Conservation (phyloP, 805 yeast species). For the Kluyveromyces wickerhamii region DNA sequence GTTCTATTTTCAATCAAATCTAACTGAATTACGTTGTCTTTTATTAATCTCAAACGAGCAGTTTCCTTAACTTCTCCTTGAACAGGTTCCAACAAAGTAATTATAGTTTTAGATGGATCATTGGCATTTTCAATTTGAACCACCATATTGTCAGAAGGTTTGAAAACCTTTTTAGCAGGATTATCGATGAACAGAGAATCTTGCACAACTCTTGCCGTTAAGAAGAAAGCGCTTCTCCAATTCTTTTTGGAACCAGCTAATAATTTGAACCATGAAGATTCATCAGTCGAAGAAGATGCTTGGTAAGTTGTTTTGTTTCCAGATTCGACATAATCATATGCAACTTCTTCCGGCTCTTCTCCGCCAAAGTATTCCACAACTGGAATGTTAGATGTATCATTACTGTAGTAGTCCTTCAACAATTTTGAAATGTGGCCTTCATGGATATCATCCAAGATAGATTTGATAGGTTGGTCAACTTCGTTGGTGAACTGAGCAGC, state of each 20-base stretch:
- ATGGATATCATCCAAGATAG: slow-evolving; percentile 81
- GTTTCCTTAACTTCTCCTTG: slow-evolving; percentile 65
- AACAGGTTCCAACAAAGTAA: slow-evolving; percentile 61
- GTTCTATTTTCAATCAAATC: slow-evolving; percentile 83
- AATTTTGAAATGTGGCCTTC: slow-evolving; percentile 76
- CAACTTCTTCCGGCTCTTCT: slow-evolving; percentile 38
- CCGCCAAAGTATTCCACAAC: slow-evolving; percentile 86
- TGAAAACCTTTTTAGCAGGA: slow-evolving; percentile 71
- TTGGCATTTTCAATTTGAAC: slow-evolving; percentile 52
- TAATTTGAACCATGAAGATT: slow-evolving; percentile 62
- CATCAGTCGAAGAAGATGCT: slow-evolving; percentile 31
- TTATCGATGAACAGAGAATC: slow-evolving; percentile 71
- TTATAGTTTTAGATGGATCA: slow-evolving; percentile 45
- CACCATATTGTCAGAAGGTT: slow-evolving; percentile 58
- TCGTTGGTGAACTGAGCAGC: slow-evolving; percentile 86
- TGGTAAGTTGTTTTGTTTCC: slow-evolving; percentile 32
- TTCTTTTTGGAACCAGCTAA: slow-evolving; percentile 70
- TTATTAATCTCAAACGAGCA: slow-evolving; percentile 50
- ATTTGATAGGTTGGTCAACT: slow-evolving; percentile 89
- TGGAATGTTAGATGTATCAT: slow-evolving; percentile 69
- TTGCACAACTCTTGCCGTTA: slow-evolving; percentile 76
- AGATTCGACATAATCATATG: slow-evolving; percentile 27
- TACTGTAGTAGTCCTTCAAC: slow-evolving; percentile 59
- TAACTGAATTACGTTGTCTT: slow-evolving; percentile 51
- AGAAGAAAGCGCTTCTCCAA: slow-evolving; percentile 90